These are phyloP conservation scores for Alternaria gansuensis DNA, from an alignment of 2,329 filamentous ascomycete genomes.

Conservation along the genomic window DNA sequence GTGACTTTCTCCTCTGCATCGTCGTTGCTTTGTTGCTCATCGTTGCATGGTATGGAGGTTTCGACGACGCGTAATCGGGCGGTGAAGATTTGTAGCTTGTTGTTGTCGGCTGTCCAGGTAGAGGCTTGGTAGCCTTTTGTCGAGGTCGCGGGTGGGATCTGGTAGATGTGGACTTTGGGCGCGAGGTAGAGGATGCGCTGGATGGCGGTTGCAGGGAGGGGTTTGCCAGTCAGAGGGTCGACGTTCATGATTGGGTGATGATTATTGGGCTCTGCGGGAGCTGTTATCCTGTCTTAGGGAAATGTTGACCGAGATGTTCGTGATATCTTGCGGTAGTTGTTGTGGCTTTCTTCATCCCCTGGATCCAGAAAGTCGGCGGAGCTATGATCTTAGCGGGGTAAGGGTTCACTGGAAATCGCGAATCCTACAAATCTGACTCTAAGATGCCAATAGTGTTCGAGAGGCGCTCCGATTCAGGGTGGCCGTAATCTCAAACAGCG, in stretches of 20 bases:
- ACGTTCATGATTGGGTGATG: slow-evolving; percentile 62
- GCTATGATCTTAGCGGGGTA: slow-evolving; percentile 13
- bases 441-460: neutral
- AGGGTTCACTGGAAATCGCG: slow-evolving; percentile 1
- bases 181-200: slow-evolving; percentile 84
- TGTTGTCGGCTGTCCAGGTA: slow-evolving; percentile 74
- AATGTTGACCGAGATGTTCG: neutral
- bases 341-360: slow-evolving; percentile 1
- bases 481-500: slow-evolving; percentile 33
- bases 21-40: slow-evolving; percentile 43
- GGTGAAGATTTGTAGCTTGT: slow-evolving; percentile 81
- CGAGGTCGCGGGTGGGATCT: slow-evolving; percentile 80
- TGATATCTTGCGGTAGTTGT: slow-evolving; percentile 3
- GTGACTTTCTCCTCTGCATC: slow-evolving; percentile 66
- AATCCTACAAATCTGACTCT: slow-evolving; percentile 2
- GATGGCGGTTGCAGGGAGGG: slow-evolving; percentile 78
- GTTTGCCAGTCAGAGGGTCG: slow-evolving; percentile 74
- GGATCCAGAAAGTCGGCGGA: slow-evolving; percentile 7
- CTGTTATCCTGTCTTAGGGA: neutral
- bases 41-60: slow-evolving; percentile 65
- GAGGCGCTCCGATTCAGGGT: slow-evolving; percentile 26
- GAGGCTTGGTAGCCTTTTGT: slow-evolving; percentile 82
- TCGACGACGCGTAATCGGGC: slow-evolving; percentile 81
- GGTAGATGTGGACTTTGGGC: slow-evolving; percentile 81
- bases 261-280: neutral